Percentiles rank a stretch among this genome's conserved stretches.
Conservation (phyloP, 2,329 filamentous ascomycete genomes). For the Beauveria pseudobassiana region DNA sequence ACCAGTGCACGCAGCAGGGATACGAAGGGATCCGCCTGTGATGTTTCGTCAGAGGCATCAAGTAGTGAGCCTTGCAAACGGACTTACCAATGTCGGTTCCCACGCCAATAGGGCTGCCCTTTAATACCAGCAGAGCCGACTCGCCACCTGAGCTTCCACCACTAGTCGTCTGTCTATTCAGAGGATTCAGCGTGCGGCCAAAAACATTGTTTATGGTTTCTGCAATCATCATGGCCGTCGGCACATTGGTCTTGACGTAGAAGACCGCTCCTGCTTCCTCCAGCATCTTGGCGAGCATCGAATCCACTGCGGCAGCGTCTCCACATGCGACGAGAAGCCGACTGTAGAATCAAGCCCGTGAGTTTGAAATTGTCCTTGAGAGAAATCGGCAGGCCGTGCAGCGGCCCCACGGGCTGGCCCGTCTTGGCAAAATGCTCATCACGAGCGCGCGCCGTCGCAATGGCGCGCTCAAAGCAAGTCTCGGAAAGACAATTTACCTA, state of each 20-base stretch:
- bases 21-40: conserved; percentile 44
- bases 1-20: conserved; percentile 48
- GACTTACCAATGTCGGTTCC: conserved; percentile 51
- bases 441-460: conserved; percentile 37
- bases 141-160: conserved; percentile 64
- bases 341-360: conserved; percentile 49
- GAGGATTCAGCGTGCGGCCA: conserved; percentile 55
- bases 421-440: conserved; percentile 44
- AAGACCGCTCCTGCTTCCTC: conserved; percentile 43
- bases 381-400: conserved; percentile 58
- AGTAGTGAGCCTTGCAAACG: fast-evolving
- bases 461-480: conserved; percentile 46
- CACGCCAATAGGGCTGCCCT: conserved; percentile 52
- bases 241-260: conserved; percentile 51
- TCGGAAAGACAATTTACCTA: conserved; percentile 45
- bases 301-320: conserved; percentile 41
- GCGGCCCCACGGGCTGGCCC: conserved; percentile 46
- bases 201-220: conserved; percentile 60
- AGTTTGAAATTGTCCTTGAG: conserved; percentile 68
- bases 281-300: conserved; percentile 34
- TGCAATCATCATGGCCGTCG: conserved; percentile 61
- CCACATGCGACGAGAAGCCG: conserved; percentile 56
- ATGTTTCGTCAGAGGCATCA: not conserved
- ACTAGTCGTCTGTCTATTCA: conserved; percentile 49
- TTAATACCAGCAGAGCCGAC: conserved; percentile 51